Base-by-base conservation (phyloP, 2,329 filamentous ascomycete species). In the Scopulariopsis brevicaulis region DNA sequence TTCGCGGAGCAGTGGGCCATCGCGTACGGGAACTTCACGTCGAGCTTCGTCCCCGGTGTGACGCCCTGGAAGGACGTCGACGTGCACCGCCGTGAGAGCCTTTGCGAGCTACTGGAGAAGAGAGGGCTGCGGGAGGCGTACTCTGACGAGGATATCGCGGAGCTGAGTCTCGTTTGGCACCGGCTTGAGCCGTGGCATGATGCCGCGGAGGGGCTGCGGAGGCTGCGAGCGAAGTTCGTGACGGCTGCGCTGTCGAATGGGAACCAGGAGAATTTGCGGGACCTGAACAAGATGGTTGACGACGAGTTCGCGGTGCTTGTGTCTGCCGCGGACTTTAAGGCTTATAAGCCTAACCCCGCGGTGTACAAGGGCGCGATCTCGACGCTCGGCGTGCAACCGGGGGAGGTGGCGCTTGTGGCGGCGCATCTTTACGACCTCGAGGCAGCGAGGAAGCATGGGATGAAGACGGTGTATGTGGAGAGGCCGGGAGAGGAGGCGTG, bases 201-300 rank as follows among this genome's bases (percentile, higher is more conserved):
- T 66, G 74, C 81, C 1, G 69, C 74, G 1, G 64, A 62, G 0
- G 88, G 86, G 0, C 69, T 93, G 24, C 66, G 69, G 1, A 68
- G 73, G 53, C 70, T 92, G 28, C 77, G 77, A 43, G 69, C 65
- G 11, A 71, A 71, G 8, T 82, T 83, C 65, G 70, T 74, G 53
- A 89, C 85, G 0, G 77, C 81, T 48, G 90, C 86, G 0, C 73
- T 93, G 28, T 89, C 85, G 32, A 94, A 94, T 67, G 89, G 87
- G 40, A 93, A 92, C 67, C 66, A 76, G 2, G 72, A 75, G 1
- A 73, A 93, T n/a, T 74, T 93, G 51, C 66, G 72, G 2, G 89
- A 93, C 66, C 75, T 94, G 54, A 71, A 80, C 55, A 66, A 71
- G 55, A 75, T 82, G 63, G 84, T 80, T 1, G 69, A 70, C 4